Evolutionary conservation across 306 rosid species (phyloP).

Genomic region (Begonia masoniana): DNA sequence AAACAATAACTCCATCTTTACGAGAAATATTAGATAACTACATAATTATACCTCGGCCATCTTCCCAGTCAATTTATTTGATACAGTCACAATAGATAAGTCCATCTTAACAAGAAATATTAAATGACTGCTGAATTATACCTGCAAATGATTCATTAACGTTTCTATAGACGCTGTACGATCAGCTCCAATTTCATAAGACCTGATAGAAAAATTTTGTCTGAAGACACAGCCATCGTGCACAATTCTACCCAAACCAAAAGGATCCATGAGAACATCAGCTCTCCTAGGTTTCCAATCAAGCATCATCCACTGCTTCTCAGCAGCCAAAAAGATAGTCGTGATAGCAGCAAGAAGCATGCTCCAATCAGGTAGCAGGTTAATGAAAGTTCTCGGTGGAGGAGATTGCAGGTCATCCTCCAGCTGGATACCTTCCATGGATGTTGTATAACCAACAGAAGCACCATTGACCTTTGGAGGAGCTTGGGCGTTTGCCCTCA

Average conservation of each 20-base stretch:
- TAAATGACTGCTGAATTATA: neutral
- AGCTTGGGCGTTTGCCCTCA: slow-evolving; percentile 84
- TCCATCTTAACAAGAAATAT: too few species aligned
- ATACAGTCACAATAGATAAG: too few species aligned
- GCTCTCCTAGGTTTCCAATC: neutral
- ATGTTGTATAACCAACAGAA: slow-evolving; percentile 33
- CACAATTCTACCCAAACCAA: slow-evolving; percentile 8
- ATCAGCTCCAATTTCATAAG: neutral
- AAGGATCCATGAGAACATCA: neutral
- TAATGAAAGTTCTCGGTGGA: slow-evolving; percentile 81
- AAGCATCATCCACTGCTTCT: slow-evolving; percentile 97
- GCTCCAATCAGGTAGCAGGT: slow-evolving; percentile 98
- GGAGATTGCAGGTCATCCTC: slow-evolving; percentile 48
- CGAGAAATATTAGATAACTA: too few species aligned
- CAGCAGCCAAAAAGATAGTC: slow-evolving; percentile 95
- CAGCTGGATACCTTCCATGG: slow-evolving; percentile 41
- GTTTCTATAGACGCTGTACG: neutral
- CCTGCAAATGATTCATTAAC: neutral
- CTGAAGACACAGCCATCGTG: neutral
- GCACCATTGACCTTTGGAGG: slow-evolving; percentile 80
- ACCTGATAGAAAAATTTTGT: slow-evolving; percentile 1
- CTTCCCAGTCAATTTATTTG: too few species aligned
- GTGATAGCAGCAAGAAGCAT: slow-evolving; percentile 99
- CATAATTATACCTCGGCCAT: too few species aligned
- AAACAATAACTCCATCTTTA: too few species aligned